Evolutionary conservation across 2,329 filamentous ascomycete genomes (phyloP), one percentile per base, ranked within the genome.

Genomic region (Fusarium secorum): DNA sequence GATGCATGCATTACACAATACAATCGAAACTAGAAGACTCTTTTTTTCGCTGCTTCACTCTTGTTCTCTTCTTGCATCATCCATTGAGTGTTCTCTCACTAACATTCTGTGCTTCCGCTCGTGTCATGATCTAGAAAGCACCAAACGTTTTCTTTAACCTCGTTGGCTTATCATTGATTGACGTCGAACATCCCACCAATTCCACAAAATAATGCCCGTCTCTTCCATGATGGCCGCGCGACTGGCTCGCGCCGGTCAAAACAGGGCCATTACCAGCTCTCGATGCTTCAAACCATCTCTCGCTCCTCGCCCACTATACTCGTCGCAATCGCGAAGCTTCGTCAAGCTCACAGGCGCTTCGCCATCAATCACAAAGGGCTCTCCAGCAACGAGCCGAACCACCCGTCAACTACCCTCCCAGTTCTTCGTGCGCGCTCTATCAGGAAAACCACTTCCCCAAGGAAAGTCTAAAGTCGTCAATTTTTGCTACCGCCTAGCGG

Each of bases 401-500:
- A 22, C 56, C 46, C 66, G 60, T 46, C 57, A 64, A 42, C 60
- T 77, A 13, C 68, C 75, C 38, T 64, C 64, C 7, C 72, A 76
- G 11, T 75, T 76, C 63, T 71, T 78, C 57, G 64, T 76, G 30
- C 83, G 85, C 64, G 75, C 77, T 10, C 75, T 89, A 22, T 89
- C 87, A 0, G 87, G 87, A 28, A 85, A 82, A 73, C 84, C 87
- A 20, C 80, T 87, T 7, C 85, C 85, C 11, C 84, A 87, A 71
- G 73, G 79, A 52, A 81, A 81, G 48, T 88, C 85, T 20, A 79
- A 81, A 67, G 53, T 85, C 7, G 77, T 87, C 61, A 88, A 86
- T 76, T 89, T 92, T 75, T 79, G 89, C 48, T 93, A 93, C 78
- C 88, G 92, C 73, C 85, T 88, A 35, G 91, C 94, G 36, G 81